Conservation (phyloP, 805 yeast species). For the Ogataea sp. region DNA sequence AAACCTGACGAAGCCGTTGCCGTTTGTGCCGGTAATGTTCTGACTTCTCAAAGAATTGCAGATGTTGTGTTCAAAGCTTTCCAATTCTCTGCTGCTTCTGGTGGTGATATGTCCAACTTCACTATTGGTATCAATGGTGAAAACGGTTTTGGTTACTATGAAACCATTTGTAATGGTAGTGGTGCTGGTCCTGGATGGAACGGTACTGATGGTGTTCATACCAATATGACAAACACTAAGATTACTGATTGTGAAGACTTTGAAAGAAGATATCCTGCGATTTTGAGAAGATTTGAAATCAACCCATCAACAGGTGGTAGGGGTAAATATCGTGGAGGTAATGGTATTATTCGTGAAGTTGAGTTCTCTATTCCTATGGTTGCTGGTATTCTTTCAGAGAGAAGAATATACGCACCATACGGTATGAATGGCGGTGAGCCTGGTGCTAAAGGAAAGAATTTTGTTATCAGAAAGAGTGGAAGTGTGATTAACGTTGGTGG, state of each 20-base stretch:
- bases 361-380: constrained; percentile 24
- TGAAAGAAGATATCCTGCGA: constrained; percentile 43
- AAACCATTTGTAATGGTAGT: constrained; percentile 44
- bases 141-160: constrained; percentile 42
- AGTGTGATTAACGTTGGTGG: constrained; percentile 19
- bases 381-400: constrained; percentile 29
- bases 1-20: constrained; percentile 37
- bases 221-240: constrained; percentile 47
- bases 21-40: constrained; percentile 41
- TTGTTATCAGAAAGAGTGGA: constrained; percentile 10
- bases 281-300: constrained; percentile 34
- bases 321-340: constrained; percentile 38
- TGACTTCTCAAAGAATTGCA: constrained; percentile 46
- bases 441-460: constrained; percentile 30
- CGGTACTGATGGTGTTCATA: constrained; percentile 40
- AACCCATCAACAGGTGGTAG: constrained; percentile 37
- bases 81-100: constrained; percentile 47
- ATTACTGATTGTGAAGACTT: constrained; percentile 47
- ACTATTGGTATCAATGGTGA: constrained; percentile 40
- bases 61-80: constrained; percentile 46
- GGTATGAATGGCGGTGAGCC: constrained; percentile 38
- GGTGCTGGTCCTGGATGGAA: constrained; percentile 42
- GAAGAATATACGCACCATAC: constrained; percentile 36
- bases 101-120: constrained; percentile 47
- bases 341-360: constrained; percentile 32